A percentile compares a stretch with the other conserved stretches of the same genome.
These are phyloP conservation scores for Cryphonectria radicalis DNA, from an alignment of 2,329 filamentous ascomycete species.

Conservation along the genomic window DNA sequence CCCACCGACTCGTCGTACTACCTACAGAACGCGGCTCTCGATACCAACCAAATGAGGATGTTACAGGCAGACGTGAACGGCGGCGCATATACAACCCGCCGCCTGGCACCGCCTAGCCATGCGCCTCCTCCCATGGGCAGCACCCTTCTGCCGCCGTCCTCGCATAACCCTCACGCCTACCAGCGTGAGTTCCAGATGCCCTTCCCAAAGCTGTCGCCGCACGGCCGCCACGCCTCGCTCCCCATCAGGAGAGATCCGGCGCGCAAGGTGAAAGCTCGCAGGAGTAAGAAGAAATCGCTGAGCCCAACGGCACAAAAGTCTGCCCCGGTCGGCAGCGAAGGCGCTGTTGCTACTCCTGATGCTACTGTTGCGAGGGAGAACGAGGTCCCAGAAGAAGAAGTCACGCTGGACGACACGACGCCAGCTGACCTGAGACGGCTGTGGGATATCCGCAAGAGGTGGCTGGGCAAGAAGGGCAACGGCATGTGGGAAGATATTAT, in stretches of 20 bases:
- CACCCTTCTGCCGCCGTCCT: conserved; percentile 2
- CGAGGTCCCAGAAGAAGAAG: conserved; percentile 20
- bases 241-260: conserved; percentile 17
- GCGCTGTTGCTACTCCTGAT: not conserved
- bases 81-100: conserved; percentile 24
- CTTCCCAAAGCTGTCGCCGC: conserved; percentile 22
- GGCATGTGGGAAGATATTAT: conserved; percentile 63
- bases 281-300: conserved; percentile 10
- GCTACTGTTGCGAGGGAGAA: not conserved
- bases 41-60: not conserved
- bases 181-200: conserved; percentile 19
- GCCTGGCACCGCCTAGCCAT: conserved; percentile 13
- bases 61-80: conserved; percentile 16
- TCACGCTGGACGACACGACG: conserved; percentile 48
- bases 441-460: conserved; percentile 52
- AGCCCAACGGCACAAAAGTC: conserved; percentile 13
- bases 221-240: conserved; percentile 6
- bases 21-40: not conserved
- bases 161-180: conserved; percentile 12
- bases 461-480: conserved; percentile 54
- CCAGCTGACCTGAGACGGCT: conserved; percentile 54
- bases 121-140: conserved; percentile 15
- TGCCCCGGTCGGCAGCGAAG: not conserved
- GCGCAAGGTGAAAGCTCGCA: conserved; percentile 20
- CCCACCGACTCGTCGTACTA: conserved; percentile 15